A percentile compares a stretch with the other conserved stretches of the same genome.
Conservation (phyloP, 2,329 filamentous ascomycete species). For the Orbilia oligospora region DNA sequence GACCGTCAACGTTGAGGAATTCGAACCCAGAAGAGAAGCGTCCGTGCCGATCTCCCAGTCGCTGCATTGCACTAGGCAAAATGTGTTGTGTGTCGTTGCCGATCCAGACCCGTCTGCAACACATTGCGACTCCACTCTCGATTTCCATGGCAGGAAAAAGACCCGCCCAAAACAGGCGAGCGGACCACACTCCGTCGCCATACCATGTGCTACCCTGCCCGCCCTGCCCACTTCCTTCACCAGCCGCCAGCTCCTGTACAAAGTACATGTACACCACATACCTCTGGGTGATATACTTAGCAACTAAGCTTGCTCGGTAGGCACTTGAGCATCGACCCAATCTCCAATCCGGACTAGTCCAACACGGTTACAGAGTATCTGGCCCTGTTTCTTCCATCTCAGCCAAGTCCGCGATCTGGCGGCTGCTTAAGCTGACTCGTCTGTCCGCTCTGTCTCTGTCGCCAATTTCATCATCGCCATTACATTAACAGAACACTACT, state of each 20-base stretch:
- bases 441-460: background rate
- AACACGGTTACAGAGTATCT: slow-evolving; percentile 16
- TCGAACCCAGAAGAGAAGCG: slow-evolving; percentile 9
- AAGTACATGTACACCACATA: no score
- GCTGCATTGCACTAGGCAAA: background rate
- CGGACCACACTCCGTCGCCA: slow-evolving; percentile 21
- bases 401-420: slow-evolving; percentile 40
- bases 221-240: background rate
- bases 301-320: background rate
- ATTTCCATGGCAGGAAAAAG: slow-evolving; percentile 17
- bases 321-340: background rate
- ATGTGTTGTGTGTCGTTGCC: slow-evolving; percentile 35
- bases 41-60: slow-evolving; percentile 27
- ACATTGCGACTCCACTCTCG: slow-evolving; percentile 19
- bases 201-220: no score
- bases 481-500: background rate
- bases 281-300: no score
- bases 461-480: slow-evolving; percentile 17
- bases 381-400: slow-evolving; percentile 3
- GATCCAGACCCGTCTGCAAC: slow-evolving; percentile 16
- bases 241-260: no score
- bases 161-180: slow-evolving; percentile 12
- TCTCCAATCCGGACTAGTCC: background rate
- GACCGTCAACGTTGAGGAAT: background rate
- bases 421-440: slow-evolving; percentile 6